A percentile compares a stretch with the other conserved stretches of the same genome.
phyloP scores from a whole-genome alignment of 2,329 filamentous ascomycete genomes.

The Chaetomium sp. region DNA sequence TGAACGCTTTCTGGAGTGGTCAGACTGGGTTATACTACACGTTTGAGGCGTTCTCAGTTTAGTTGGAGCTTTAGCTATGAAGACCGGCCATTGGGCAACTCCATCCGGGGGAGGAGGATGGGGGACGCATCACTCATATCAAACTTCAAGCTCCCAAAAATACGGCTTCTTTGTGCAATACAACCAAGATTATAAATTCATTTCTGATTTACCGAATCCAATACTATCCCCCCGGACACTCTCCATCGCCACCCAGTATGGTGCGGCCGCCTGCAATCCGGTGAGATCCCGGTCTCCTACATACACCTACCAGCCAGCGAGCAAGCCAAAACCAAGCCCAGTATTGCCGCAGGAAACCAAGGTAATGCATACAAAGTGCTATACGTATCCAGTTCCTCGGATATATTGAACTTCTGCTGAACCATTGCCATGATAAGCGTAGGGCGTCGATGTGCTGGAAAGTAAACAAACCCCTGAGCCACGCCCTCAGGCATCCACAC shows the following conservation, averaged over 20 bases:
- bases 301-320: too few relatives aligned
- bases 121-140: background rate
- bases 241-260: background rate
- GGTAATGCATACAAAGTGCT: too few relatives aligned
- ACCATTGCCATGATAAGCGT: background rate
- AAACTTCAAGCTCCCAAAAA: background rate
- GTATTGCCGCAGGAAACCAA: background rate
- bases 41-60: background rate
- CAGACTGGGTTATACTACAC: background rate
- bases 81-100: background rate
- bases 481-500: background rate
- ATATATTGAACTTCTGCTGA: background rate
- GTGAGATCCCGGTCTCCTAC: background rate
- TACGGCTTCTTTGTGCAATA: background rate
- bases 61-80: background rate
- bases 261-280: background rate
- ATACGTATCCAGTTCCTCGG: too few relatives aligned
- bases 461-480: conserved; percentile 22
- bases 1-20: background rate
- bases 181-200: background rate
- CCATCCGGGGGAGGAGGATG: background rate
- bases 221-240: background rate
- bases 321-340: background rate
- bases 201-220: background rate
- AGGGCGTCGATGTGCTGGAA: background rate